Percentiles rank a stretch among this genome's conserved stretches.
These are phyloP conservation scores for Russula emetica DNA, from an alignment of 768 basidiomycete genomes.

Conservation along the genomic window DNA sequence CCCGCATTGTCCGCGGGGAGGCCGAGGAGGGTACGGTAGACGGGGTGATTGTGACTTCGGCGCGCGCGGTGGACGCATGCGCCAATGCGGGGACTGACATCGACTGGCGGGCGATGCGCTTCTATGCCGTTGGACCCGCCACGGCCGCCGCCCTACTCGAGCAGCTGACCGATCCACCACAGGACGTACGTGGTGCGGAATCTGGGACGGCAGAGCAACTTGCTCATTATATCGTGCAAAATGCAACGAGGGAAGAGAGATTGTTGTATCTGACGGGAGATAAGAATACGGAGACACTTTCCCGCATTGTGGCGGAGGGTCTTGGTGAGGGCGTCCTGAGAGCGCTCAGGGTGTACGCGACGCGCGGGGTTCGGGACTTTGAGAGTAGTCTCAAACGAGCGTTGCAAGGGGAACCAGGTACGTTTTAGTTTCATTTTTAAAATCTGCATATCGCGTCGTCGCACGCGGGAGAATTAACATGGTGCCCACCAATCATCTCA, in stretches of 20 bases:
- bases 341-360: slow-evolving; percentile 65
- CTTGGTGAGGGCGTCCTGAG: slow-evolving; percentile 43
- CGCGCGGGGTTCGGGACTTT: slow-evolving; percentile 53
- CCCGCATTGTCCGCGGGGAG: slow-evolving; percentile 36
- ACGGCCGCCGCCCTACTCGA: slow-evolving; percentile 46
- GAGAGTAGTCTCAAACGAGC: slow-evolving; percentile 38
- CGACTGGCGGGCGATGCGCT: slow-evolving; percentile 57
- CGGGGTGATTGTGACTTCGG: slow-evolving; percentile 78
- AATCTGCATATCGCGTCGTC: background rate
- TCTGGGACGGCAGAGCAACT: slow-evolving; percentile 68
- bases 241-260: slow-evolving; percentile 34
- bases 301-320: slow-evolving; percentile 42
- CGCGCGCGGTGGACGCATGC: slow-evolving; percentile 73
- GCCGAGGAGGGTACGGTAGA: slow-evolving; percentile 31
- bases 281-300: slow-evolving; percentile 73
- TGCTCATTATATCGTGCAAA: slow-evolving; percentile 55
- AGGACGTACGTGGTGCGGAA: slow-evolving; percentile 43
- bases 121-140: slow-evolving; percentile 73
- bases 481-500: background rate
- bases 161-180: slow-evolving; percentile 33
- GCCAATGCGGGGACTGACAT: slow-evolving; percentile 20
- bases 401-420: slow-evolving; percentile 11
- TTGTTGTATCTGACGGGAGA: slow-evolving; percentile 81
- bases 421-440: background rate
- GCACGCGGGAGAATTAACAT: background rate